These are phyloP conservation scores for Fragilariopsis cylindrus DNA, from an alignment of 108 stramenopile species.

Conservation along the genomic window DNA sequence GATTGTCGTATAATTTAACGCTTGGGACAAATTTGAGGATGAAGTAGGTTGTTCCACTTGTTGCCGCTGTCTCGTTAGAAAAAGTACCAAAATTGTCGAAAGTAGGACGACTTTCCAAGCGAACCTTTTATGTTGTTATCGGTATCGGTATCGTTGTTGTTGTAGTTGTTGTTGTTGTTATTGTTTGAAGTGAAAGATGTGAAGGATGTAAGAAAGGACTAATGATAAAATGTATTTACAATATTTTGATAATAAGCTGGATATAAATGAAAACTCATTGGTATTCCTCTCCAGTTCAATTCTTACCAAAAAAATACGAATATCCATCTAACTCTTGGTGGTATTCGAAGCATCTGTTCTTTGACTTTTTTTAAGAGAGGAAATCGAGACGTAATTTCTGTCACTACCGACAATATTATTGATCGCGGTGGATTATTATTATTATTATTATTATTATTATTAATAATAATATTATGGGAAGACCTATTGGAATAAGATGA, in stretches of 20 bases:
- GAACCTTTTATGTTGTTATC: background rate
- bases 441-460: background rate
- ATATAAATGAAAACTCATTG: no score
- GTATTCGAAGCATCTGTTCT: slow-evolving; percentile 20
- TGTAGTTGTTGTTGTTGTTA: no score
- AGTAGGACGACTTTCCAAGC: slow-evolving; percentile 36
- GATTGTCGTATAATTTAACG: background rate
- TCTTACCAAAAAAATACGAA: slow-evolving; percentile 34
- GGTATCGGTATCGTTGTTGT: no score
- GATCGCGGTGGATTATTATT: background rate
- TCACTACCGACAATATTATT: background rate
- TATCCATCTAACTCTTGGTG: slow-evolving; percentile 34
- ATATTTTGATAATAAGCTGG: no score
- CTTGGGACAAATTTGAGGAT: background rate
- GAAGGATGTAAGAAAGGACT: no score
- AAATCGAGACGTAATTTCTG: slow-evolving; percentile 14
- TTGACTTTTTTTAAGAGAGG: slow-evolving; percentile 30
- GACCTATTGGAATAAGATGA: no score
- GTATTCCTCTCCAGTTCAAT: no score
- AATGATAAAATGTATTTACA: no score
- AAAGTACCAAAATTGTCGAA: slow-evolving; percentile 20
- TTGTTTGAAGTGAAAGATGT: no score
- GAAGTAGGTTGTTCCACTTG: slow-evolving; percentile 4
- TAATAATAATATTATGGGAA: background rate
- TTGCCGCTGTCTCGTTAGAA: slow-evolving; percentile 12